Base-by-base conservation (phyloP, 768 basidiomycete genomes). In the Boletus eberwhitei region DNA sequence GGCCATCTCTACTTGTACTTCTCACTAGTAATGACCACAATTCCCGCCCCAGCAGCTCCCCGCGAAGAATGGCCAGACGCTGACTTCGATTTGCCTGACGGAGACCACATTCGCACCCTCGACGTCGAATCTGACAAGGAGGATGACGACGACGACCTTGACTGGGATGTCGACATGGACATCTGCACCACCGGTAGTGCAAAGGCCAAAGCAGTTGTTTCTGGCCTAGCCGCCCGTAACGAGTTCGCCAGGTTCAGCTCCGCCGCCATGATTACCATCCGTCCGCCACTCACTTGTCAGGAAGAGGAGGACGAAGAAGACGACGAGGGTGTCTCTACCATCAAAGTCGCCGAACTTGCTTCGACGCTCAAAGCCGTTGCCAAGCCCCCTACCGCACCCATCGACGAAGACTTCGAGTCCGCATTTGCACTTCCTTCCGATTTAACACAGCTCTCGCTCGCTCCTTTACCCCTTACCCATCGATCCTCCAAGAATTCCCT, bases 61-160 rank as follows among this genome's bases (percentile, higher is more conserved):
- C 80, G 81, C 58, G 90, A 93, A 72, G 88, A 91, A 75, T 93
- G 90, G 90, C 79, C 82, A 41, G 90, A 93, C 71, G 87, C 87
- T 57, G 90, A 93, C 73, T 92, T 93, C 67, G 90, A 91, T 68
- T 75, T 93, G 21, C 85, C 87, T 51, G 90, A 93, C 45, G 90
- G 82, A 40, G 81, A 81, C 45, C 76, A 82, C 46, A 79, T 90
- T 48, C 82, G 86, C 61, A 71, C 85, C 36, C 78, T 78, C 24
- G 80, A 77, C 59, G 71, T 73, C 17, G 80, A 81, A 59, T 79
- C 79, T 21, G 86, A 87, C 76, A 86, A 79, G 72, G 83, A 84
- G 70, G 83, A 84, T 54, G 78, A 82, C 48, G 79, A 81, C 39
- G 82, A 80, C 42, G 80, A 82, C 57, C 82, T 88, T 67, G 89